Percentiles rank a stretch among this genome's conserved stretches.
Conservation (phyloP, 164 flowering plant genomes). For the Stephania yunnanensis region DNA sequence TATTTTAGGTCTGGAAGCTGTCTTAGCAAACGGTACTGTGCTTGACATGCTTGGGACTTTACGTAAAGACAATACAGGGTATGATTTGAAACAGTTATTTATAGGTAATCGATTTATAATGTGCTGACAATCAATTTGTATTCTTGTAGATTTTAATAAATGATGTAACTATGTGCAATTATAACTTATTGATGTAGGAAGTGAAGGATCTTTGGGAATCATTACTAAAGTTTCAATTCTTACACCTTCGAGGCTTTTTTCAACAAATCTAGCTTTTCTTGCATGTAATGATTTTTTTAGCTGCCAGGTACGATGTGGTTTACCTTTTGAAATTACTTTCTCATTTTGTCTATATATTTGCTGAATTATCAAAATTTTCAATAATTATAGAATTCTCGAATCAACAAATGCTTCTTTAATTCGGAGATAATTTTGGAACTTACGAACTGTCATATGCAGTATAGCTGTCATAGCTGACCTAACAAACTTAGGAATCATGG, state of each 20-base stretch:
- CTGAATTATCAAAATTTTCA: background rate
- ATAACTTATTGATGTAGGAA: conserved; percentile 43
- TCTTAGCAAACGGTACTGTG: conserved; percentile 80
- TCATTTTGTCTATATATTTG: background rate
- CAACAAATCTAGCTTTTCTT: conserved; percentile 82
- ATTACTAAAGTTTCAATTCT: conserved; percentile 89
- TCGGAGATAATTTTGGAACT: too few species aligned
- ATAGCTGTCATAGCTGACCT: too few species aligned
- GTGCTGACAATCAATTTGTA: conserved; percentile 1
- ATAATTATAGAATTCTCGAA: background rate
- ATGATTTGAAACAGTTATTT: conserved; percentile 93
- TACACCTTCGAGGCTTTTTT: conserved; percentile 76
- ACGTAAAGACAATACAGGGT: conserved; percentile 97
- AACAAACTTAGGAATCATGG: too few species aligned
- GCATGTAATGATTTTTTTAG: conserved; percentile 76
- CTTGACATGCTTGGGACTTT: conserved; percentile 93
- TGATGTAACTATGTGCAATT: conserved; percentile 4
- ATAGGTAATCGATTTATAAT: conserved; percentile 43
- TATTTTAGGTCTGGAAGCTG: conserved; percentile 82
- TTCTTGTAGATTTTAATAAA: background rate
- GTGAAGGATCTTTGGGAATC: conserved; percentile 97
- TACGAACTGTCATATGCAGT: too few species aligned
- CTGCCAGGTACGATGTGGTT: conserved; percentile 62
- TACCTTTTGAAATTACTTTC: background rate
- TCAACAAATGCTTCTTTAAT: too few species aligned